Percentiles rank a stretch among this genome's conserved stretches.
Evolutionary conservation across 2,329 filamentous ascomycete genomes (phyloP).

Genomic region (Chaetoscypha palmicola): DNA sequence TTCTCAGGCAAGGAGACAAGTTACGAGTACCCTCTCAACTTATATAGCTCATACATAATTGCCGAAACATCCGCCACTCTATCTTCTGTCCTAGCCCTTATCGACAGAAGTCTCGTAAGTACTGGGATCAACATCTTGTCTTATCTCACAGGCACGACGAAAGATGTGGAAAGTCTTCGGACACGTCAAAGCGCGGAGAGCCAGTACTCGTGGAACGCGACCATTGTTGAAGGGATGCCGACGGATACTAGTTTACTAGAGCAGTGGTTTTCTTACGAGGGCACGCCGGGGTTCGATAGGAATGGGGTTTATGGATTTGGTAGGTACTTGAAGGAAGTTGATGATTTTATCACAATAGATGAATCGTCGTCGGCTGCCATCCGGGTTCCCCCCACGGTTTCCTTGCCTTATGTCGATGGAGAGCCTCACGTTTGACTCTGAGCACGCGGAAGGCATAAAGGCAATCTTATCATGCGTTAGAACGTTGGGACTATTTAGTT

Average conservation of each 20-base stretch:
- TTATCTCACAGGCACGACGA: constrained; percentile 15
- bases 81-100: constrained; percentile 17
- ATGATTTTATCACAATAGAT: constrained; percentile 20
- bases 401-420: constrained; percentile 12
- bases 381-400: constrained; percentile 7
- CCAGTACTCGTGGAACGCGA: constrained; percentile 20
- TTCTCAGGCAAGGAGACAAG: not conserved
- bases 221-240: constrained; percentile 11
- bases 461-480: no score
- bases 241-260: constrained; percentile 22
- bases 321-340: constrained; percentile 18
- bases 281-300: constrained; percentile 11
- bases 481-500: no score
- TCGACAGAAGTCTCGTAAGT: constrained; percentile 17
- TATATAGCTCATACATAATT: constrained; percentile 12
- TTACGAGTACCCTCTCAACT: not conserved
- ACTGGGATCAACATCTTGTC: constrained; percentile 12
- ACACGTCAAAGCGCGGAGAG: constrained; percentile 17
- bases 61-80: constrained; percentile 9
- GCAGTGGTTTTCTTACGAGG: constrained; percentile 18
- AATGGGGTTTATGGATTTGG: constrained; percentile 12
- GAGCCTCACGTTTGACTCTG: constrained; percentile 13
- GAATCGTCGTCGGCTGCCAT: constrained; percentile 17
- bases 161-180: constrained; percentile 1
- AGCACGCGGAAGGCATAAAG: no score